Conservation (phyloP, 257 asterid species). For the Solanum chmielewskii region DNA sequence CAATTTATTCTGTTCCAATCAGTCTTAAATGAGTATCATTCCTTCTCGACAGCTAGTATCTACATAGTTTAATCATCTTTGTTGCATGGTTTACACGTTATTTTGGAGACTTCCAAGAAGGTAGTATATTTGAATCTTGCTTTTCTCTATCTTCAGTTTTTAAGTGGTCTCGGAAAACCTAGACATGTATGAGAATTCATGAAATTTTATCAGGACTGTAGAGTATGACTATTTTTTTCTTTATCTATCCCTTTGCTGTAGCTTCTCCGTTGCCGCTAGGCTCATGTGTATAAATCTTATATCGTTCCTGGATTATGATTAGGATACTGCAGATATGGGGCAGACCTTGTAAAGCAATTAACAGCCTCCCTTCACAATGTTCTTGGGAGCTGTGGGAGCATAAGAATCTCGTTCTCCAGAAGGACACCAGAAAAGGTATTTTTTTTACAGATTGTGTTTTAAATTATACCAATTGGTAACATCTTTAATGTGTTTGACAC, state of each 20-base stretch:
- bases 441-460: background rate
- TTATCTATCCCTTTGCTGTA: background rate
- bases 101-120: background rate
- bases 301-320: slow-evolving; percentile 5
- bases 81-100: background rate
- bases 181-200: background rate
- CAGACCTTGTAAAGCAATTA: slow-evolving; percentile 83
- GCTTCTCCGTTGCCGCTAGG: background rate
- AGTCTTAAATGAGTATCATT: background rate
- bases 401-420: slow-evolving; percentile 89
- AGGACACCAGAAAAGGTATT: slow-evolving; percentile 85
- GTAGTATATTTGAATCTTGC: background rate
- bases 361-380: slow-evolving; percentile 60
- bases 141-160: background rate
- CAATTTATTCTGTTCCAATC: background rate
- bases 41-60: background rate
- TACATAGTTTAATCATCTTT: background rate
- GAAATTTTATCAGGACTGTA: background rate
- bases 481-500: background rate
- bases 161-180: background rate
- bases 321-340: slow-evolving; percentile 85
- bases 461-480: background rate
- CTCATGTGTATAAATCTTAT: background rate
- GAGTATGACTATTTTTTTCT: background rate
- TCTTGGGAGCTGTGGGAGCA: slow-evolving; percentile 78